phyloP scores from a whole-genome alignment of 2,329 filamentous ascomycete genomes.

The Trichothecium roseum region DNA sequence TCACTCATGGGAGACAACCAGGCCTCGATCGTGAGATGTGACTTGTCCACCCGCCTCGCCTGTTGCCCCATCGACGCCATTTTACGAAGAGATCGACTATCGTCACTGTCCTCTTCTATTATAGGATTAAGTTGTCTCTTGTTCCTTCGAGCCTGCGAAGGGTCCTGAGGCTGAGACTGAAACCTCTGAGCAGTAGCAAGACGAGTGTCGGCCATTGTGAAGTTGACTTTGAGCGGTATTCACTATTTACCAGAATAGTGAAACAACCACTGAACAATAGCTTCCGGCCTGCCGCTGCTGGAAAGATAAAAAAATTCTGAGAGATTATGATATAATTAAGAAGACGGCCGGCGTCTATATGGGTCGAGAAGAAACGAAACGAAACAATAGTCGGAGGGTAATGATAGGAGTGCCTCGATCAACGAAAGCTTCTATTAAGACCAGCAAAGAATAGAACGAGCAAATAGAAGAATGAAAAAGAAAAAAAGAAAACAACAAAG shows the following conservation, averaged over 20 bases:
- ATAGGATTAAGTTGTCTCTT: conserved; percentile 51
- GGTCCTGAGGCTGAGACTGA: conserved; percentile 28
- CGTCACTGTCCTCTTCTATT: conserved; percentile 46
- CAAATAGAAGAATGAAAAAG: too few relatives aligned
- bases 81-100: conserved; percentile 15
- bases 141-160: conserved; percentile 45
- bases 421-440: conserved; percentile 27
- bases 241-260: conserved; percentile 14
- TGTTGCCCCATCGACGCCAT: conserved; percentile 9
- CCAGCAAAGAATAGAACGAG: conserved; percentile 13
- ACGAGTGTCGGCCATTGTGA: conserved; percentile 36
- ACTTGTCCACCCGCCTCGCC: conserved; percentile 17
- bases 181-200: conserved; percentile 4
- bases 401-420: conserved; percentile 33
- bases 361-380: conserved; percentile 10
- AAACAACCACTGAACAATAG: neutral
- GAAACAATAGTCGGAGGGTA: conserved; percentile 10
- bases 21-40: conserved; percentile 42
- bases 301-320: neutral
- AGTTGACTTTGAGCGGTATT: too few relatives aligned
- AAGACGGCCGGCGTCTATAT: conserved; percentile 25
- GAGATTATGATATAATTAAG: conserved; percentile 9
- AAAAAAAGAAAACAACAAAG: conserved; percentile 17
- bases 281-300: neutral
- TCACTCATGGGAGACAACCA: conserved; percentile 51